phyloP scores from a whole-genome alignment of 345 rosid species.

The Populus euphratica region DNA sequence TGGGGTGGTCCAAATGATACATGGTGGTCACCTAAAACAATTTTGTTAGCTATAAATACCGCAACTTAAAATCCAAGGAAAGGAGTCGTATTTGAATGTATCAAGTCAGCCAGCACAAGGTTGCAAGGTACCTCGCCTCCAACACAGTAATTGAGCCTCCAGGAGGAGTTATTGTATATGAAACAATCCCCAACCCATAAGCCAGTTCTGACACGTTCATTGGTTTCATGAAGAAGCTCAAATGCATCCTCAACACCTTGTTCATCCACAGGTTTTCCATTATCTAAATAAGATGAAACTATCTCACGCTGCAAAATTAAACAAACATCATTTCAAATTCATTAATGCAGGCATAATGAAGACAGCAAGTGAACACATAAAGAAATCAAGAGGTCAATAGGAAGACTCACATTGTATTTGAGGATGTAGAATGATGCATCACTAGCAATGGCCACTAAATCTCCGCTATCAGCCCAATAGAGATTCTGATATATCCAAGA shows the following conservation, averaged over 20 bases:
- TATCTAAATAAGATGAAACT: conserved; percentile 80
- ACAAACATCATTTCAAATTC: conserved; percentile 10
- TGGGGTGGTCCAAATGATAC: conserved; percentile 99
- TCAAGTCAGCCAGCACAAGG: conserved; percentile 2
- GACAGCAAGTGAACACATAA: neutral
- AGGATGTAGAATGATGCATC: conserved; percentile 95
- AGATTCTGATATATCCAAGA: conserved; percentile 62
- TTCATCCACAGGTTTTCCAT: conserved; percentile 86
- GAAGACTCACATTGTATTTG: conserved; percentile 72
- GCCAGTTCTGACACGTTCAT: conserved; percentile 98
- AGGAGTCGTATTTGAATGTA: neutral
- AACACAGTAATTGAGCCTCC: conserved; percentile 99
- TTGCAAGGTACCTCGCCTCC: conserved; percentile 87
- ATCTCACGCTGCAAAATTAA: conserved; percentile 72
- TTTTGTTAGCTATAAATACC: neutral
- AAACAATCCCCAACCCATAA: conserved; percentile 99
- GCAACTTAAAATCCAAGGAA: neutral
- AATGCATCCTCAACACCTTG: conserved; percentile 99
- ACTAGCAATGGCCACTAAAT: conserved; percentile 93
- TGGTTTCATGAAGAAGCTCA: conserved; percentile 96
- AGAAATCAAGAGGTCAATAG: conserved; percentile 8
- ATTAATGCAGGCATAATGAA: neutral
- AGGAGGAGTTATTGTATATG: conserved; percentile 91
- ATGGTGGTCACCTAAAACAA: conserved; percentile 81
- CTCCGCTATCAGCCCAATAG: conserved; percentile 99